Conservation (phyloP, 1,139 yeast species). For the Pichia sp. region DNA sequence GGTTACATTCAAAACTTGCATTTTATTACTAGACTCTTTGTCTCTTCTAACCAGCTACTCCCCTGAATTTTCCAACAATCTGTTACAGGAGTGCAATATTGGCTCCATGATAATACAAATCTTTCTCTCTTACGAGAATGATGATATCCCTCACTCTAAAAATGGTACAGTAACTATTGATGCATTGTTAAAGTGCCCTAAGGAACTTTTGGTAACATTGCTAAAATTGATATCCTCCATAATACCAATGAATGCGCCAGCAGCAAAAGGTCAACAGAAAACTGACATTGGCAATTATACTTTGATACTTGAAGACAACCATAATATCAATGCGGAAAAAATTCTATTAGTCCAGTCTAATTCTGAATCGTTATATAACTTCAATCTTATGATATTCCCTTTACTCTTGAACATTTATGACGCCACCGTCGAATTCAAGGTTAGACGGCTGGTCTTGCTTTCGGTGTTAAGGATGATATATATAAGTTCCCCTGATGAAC, state of each 20-base stretch:
- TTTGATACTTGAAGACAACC: constrained; percentile 32
- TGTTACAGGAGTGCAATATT: constrained; percentile 40
- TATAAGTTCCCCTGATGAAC: constrained; percentile 27
- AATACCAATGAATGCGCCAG: constrained; percentile 41
- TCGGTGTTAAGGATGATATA: constrained; percentile 52
- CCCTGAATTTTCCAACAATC: constrained; percentile 38
- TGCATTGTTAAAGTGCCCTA: constrained; percentile 71
- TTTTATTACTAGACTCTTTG: constrained; percentile 43
- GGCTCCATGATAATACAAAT: constrained; percentile 43
- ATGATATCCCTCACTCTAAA: neutral
- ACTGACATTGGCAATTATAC: constrained; percentile 18
- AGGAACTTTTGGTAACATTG: constrained; percentile 54
- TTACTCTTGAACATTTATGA: constrained; percentile 68
- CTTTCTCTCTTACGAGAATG: constrained; percentile 33
- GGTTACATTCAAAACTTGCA: constrained; percentile 32
- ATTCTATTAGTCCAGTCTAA: constrained; percentile 21
- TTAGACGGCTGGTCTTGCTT: constrained; percentile 58
- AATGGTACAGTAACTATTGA: constrained; percentile 47
- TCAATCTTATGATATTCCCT: constrained; percentile 40
- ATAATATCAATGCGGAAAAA: constrained; percentile 28
- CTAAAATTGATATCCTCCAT: constrained; percentile 55
- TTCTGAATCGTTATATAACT: constrained; percentile 40
- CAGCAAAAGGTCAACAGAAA: neutral
- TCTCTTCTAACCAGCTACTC: constrained; percentile 38
- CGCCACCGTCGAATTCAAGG: constrained; percentile 65